A percentile compares a stretch with the other conserved stretches of the same genome.
Evolutionary conservation across 495 filamentous ascomycete species (phyloP).

Genomic region (Penicillium maclennaniae): DNA sequence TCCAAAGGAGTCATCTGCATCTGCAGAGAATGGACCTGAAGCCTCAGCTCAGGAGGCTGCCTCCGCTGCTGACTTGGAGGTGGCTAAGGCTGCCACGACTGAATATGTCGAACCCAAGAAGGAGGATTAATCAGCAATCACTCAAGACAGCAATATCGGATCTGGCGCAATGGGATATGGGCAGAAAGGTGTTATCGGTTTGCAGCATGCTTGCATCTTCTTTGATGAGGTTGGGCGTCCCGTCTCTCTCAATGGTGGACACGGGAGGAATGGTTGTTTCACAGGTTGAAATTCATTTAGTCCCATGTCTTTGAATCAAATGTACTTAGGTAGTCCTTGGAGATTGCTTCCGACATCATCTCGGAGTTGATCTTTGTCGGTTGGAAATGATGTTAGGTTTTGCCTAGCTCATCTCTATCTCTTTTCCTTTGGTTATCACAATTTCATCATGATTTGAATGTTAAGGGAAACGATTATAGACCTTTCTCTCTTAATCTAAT

Average conservation of each 20-base stretch:
- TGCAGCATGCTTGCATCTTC: conserved; percentile 24
- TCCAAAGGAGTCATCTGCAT: conserved; percentile 19
- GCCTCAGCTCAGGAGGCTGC: conserved; percentile 17
- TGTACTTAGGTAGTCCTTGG: not conserved
- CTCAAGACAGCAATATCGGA: conserved; percentile 19
- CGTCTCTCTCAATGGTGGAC: conserved; percentile 12
- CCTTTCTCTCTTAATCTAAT: not conserved
- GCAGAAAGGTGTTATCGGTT: conserved; percentile 43
- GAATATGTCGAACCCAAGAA: conserved; percentile 27
- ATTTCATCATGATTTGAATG: not conserved
- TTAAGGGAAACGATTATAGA: not conserved
- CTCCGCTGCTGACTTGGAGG: conserved; percentile 17
- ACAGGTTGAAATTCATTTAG: not conserved
- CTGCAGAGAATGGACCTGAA: conserved; percentile 16
- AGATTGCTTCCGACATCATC: not conserved
- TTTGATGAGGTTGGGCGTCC: conserved; percentile 18
- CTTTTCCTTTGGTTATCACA: not conserved
- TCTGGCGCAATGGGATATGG: conserved; percentile 41
- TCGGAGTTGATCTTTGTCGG: conserved; percentile 1
- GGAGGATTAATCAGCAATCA: conserved; percentile 28
- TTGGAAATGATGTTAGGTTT: not conserved
- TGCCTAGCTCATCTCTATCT: not conserved
- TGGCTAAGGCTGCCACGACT: conserved; percentile 18
- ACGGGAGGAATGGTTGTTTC: conserved; percentile 5
- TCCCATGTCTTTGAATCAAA: conserved; percentile 4